Conservation (phyloP, 2,329 filamentous ascomycete genomes). For the Aquanectria penicillioides region DNA sequence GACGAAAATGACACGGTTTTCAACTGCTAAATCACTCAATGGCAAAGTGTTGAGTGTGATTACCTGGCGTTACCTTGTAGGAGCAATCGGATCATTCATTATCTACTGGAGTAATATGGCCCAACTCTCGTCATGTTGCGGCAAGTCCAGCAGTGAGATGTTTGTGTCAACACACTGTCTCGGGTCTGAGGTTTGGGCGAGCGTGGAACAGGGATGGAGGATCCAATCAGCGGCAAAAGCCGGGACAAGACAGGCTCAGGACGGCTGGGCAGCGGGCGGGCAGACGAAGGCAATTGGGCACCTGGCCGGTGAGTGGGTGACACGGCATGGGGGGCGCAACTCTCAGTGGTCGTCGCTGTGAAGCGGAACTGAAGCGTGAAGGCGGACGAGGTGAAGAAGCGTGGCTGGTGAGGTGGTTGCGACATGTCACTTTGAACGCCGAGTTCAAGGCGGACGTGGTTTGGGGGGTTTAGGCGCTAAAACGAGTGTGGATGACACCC, state of each 20-base stretch:
- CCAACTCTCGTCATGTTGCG: too few relatives aligned
- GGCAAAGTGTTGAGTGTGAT: too few relatives aligned
- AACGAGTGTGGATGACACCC: background rate
- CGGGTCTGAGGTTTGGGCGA: too few relatives aligned
- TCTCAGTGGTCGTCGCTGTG: background rate
- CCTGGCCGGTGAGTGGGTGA: constrained; percentile 2
- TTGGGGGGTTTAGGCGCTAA: constrained; percentile 11
- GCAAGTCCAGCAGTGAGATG: too few relatives aligned
- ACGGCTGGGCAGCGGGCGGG: constrained; percentile 4
- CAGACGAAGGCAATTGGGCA: constrained; percentile 10
- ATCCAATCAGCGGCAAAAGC: background rate
- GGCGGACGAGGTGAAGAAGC: background rate
- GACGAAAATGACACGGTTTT: too few relatives aligned
- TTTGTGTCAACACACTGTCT: background rate
- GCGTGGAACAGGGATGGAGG: background rate
- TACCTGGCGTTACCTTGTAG: too few relatives aligned
- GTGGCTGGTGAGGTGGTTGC: constrained; percentile 2
- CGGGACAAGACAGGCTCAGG: background rate
- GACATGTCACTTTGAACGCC: constrained; percentile 13
- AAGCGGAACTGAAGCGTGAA: background rate
- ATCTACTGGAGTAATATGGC: too few relatives aligned
- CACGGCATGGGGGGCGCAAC: background rate
- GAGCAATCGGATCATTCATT: too few relatives aligned
- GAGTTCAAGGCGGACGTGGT: constrained; percentile 1
- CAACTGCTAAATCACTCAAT: too few relatives aligned